Percentiles rank a stretch among this genome's conserved stretches.
Conservation (phyloP, 176 grass and related monocot genomes). For the Phragmites australis region DNA sequence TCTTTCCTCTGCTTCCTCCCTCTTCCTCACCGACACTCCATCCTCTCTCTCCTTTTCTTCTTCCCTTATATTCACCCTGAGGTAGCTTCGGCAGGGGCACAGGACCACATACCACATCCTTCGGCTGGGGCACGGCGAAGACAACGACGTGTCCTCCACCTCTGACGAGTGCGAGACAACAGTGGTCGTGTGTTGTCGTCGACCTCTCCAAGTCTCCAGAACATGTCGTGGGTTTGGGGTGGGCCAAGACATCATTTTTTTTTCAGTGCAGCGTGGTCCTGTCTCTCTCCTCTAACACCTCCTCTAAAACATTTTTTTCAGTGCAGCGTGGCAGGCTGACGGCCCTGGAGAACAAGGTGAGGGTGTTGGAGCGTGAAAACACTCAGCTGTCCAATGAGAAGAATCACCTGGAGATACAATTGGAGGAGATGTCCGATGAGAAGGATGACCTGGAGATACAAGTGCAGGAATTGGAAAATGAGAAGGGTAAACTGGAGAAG, state of each 20-base stretch:
- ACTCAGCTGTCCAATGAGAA: neutral
- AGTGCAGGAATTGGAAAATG: neutral
- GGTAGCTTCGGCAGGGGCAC: neutral
- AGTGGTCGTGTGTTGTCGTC: neutral
- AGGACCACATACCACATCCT: neutral
- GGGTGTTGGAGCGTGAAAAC: neutral
- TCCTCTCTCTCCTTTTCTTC: neutral
- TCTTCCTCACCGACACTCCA: neutral
- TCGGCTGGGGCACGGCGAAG: neutral
- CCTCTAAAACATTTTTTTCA: neutral
- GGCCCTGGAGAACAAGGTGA: neutral
- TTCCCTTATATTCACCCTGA: neutral
- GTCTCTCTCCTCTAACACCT: neutral
- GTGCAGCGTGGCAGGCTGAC: neutral
- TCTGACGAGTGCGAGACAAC: neutral
- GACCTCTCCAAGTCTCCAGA: neutral
- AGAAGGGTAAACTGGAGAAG: neutral
- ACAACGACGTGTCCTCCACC: neutral
- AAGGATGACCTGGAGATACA: neutral
- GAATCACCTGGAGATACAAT: neutral
- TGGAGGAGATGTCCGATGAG: neutral
- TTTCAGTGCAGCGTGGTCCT: too few species aligned
- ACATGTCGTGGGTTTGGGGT: constrained; percentile 21
- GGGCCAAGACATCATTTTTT: neutral
- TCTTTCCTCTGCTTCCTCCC: neutral